Conservation (phyloP, 345 rosid genomes). For the Lepidium africanum region DNA sequence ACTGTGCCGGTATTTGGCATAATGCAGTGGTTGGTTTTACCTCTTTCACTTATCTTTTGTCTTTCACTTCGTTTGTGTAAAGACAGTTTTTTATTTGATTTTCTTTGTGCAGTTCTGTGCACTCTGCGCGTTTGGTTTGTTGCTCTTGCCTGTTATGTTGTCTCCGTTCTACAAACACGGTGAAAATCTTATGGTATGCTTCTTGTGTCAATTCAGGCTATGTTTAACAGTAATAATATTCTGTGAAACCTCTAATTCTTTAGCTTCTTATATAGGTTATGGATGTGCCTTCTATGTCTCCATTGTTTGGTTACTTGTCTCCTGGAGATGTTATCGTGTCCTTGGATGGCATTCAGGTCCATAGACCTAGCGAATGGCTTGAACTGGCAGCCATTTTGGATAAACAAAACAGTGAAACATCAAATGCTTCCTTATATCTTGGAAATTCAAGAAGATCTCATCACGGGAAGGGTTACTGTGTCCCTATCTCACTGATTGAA, state of each 20-base stretch:
- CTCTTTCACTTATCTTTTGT: background rate
- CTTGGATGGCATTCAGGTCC: slow-evolving; percentile 55
- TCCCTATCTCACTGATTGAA: slow-evolving; percentile 44
- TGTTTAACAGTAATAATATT: background rate
- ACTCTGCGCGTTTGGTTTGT: slow-evolving; percentile 47
- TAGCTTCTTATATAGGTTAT: slow-evolving; percentile 43
- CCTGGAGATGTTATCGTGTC: slow-evolving; percentile 66
- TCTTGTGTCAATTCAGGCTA: background rate
- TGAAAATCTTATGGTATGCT: slow-evolving; percentile 44
- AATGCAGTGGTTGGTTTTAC: slow-evolving; percentile 60
- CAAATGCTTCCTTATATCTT: slow-evolving; percentile 31
- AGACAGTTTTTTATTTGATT: background rate
- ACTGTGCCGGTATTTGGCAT: slow-evolving; percentile 95
- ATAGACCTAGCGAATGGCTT: slow-evolving; percentile 57
- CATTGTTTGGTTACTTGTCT: slow-evolving; percentile 67
- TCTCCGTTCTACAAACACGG: slow-evolving; percentile 57
- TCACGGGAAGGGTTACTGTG: slow-evolving; percentile 68
- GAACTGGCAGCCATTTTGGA: slow-evolving; percentile 38
- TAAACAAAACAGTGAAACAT: slow-evolving; percentile 28
- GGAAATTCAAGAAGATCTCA: slow-evolving; percentile 19
- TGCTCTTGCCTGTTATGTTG: slow-evolving; percentile 52
- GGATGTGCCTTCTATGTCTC: slow-evolving; percentile 53
- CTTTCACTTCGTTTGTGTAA: background rate
- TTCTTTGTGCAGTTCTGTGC: slow-evolving; percentile 46
- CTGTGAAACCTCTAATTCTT: background rate